These are phyloP conservation scores for Fusarium duplospermum DNA, from an alignment of 2,329 filamentous ascomycete genomes.

Conservation along the genomic window DNA sequence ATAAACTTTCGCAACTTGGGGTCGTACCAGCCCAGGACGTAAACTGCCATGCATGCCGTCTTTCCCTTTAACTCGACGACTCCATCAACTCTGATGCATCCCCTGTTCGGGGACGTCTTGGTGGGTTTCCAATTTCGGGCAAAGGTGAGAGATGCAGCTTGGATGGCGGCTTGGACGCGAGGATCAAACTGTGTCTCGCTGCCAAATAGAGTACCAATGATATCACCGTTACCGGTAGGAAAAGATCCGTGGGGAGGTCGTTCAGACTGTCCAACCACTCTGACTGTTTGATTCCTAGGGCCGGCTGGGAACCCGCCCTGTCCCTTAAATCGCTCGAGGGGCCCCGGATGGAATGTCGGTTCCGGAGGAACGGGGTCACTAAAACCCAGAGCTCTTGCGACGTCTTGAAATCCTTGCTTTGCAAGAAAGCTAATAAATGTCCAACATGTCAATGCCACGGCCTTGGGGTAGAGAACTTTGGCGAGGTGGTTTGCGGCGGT, in stretches of 20 bases:
- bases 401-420: constrained; percentile 56
- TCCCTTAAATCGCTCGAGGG: constrained; percentile 45
- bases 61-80: constrained; percentile 64
- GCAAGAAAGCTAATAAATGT: constrained; percentile 62
- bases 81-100: constrained; percentile 65
- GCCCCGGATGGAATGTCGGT: constrained; percentile 48
- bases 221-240: constrained; percentile 40
- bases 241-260: constrained; percentile 40
- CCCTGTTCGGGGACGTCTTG: constrained; percentile 58
- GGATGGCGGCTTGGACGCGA: constrained; percentile 47
- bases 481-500: constrained; percentile 57
- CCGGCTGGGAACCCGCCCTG: constrained; percentile 35
- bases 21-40: constrained; percentile 66
- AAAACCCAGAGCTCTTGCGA: constrained; percentile 61
- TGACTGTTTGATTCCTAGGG: constrained; percentile 39
- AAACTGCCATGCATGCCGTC: constrained; percentile 60
- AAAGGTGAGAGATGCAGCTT: constrained; percentile 52
- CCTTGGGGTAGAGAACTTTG: constrained; percentile 65
- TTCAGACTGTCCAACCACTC: constrained; percentile 40
- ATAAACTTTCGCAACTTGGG: constrained; percentile 63
- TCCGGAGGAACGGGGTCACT: constrained; percentile 40
- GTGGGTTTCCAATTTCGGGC: constrained; percentile 60
- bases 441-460: constrained; percentile 63
- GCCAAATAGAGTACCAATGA: constrained; percentile 43
- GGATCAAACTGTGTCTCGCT: constrained; percentile 50